phyloP scores from a whole-genome alignment of 305 asterid species.

The Coffea humblotiana region DNA sequence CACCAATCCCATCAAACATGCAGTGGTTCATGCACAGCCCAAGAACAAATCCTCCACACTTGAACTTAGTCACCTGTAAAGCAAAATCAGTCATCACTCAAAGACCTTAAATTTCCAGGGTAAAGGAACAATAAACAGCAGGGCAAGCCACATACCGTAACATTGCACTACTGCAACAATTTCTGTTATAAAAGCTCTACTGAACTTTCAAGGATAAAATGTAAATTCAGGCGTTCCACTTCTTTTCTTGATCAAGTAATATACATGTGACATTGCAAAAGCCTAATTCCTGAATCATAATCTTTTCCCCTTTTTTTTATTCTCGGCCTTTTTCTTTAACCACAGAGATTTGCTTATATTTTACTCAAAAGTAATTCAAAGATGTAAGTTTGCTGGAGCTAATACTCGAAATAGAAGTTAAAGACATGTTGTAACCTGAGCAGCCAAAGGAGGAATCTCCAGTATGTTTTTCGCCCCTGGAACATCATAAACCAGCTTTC shows the following conservation, averaged over 20 bases:
- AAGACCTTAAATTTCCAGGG: neutral
- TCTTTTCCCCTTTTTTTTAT: too few relatives aligned
- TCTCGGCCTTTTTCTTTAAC: neutral
- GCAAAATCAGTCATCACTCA: neutral
- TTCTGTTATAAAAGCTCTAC: neutral
- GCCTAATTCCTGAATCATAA: neutral
- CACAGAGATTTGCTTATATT: too few relatives aligned
- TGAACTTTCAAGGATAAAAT: neutral
- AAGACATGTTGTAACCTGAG: conserved; percentile 49
- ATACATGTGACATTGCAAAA: neutral
- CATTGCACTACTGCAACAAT: neutral
- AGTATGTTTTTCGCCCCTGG: conserved; percentile 67
- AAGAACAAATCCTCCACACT: conserved; percentile 85
- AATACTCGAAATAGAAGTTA: too few relatives aligned
- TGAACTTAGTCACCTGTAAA: conserved; percentile 76
- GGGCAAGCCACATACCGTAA: neutral
- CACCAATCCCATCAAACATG: conserved; percentile 82
- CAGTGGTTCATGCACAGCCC: conserved; percentile 88
- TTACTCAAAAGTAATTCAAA: neutral
- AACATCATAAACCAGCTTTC: conserved; percentile 75
- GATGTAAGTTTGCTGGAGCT: neutral
- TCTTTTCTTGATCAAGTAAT: neutral
- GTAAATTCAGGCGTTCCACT: neutral
- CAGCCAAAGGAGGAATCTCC: conserved; percentile 77
- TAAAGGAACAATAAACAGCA: neutral